Conservation (phyloP, 2,329 filamentous ascomycete genomes). For the Furcasterigmium furcatum region DNA sequence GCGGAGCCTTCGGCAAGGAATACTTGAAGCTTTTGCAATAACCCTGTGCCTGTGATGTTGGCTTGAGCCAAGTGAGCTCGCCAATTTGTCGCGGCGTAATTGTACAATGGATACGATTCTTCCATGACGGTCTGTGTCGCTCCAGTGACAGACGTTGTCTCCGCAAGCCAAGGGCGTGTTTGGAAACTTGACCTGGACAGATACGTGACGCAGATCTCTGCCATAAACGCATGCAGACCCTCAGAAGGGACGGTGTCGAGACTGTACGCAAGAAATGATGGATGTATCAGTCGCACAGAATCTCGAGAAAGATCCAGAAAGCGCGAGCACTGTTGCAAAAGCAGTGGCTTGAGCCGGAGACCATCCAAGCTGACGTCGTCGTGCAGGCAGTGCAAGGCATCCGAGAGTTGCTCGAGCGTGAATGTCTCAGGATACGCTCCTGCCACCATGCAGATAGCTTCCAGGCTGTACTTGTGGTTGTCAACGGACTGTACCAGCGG, state of each 20-base stretch:
- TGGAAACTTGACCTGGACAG: conserved; percentile 6
- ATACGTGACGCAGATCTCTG: conserved; percentile 15
- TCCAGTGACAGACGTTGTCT: neutral
- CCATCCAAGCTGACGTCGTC: too few species aligned
- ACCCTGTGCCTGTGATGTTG: conserved; percentile 7
- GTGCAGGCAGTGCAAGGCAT: too few species aligned
- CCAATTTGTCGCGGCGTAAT: conserved; percentile 13
- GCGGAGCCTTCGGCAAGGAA: conserved; percentile 10
- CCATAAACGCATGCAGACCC: conserved; percentile 14
- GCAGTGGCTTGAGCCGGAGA: too few species aligned
- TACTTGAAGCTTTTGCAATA: conserved; percentile 7
- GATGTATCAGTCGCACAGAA: too few species aligned
- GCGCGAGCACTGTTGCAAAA: too few species aligned
- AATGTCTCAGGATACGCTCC: too few species aligned
- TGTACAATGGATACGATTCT: conserved; percentile 10
- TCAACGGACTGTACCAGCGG: conserved; percentile 14
- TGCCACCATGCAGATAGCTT: conserved; percentile 2
- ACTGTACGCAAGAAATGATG: too few species aligned
- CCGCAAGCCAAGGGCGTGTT: neutral
- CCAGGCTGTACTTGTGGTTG: conserved; percentile 5
- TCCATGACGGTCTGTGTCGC: conserved; percentile 1
- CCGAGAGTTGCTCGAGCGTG: too few species aligned
- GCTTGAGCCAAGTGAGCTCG: conserved; percentile 7
- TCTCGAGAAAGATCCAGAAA: too few species aligned
- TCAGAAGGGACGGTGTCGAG: neutral